These are phyloP conservation scores for Entomortierella parvispora DNA, from an alignment of 192 early-diverging fungal genomes.

Conservation along the genomic window DNA sequence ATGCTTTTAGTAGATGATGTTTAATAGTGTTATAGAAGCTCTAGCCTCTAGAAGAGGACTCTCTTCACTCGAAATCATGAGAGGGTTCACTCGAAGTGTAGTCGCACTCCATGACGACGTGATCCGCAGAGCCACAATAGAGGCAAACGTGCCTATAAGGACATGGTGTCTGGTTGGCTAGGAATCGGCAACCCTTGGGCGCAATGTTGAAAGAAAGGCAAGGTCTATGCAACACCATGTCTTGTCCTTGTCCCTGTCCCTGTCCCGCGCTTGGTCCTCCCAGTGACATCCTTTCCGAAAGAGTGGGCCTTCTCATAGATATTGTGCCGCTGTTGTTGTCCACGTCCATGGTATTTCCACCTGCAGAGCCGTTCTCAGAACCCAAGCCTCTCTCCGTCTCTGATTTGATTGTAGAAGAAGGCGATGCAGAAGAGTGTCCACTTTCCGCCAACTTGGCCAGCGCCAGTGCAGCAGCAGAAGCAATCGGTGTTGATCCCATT, in stretches of 20 bases:
- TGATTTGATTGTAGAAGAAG: not conserved
- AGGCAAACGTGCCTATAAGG: constrained; percentile 46
- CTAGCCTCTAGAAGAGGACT: too few relatives aligned
- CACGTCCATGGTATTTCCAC: too few relatives aligned
- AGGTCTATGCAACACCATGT: constrained; percentile 31
- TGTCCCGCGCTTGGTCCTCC: too few relatives aligned
- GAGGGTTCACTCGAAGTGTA: constrained; percentile 37
- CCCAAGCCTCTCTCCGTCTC: too few relatives aligned
- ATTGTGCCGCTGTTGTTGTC: too few relatives aligned
- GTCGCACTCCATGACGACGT: constrained; percentile 41
- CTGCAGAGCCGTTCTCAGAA: too few relatives aligned
- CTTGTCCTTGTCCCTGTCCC: too few relatives aligned
- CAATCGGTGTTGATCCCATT: not conserved
- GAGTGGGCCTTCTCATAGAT: too few relatives aligned
- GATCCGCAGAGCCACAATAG: constrained; percentile 42
- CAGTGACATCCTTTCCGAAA: too few relatives aligned
- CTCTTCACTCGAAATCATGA: constrained; percentile 1
- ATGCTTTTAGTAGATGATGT: too few relatives aligned
- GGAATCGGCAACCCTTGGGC: constrained; percentile 49
- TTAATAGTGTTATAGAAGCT: too few relatives aligned
- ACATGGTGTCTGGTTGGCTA: constrained; percentile 38
- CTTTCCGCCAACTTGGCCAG: constrained; percentile 6
- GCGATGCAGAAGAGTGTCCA: not conserved
- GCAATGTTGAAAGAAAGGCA: constrained; percentile 51
- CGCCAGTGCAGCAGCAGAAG: constrained; percentile 3